These are phyloP conservation scores for Vaccinium darrowii DNA, from an alignment of 148 eudicot genomes.

Conservation along the genomic window DNA sequence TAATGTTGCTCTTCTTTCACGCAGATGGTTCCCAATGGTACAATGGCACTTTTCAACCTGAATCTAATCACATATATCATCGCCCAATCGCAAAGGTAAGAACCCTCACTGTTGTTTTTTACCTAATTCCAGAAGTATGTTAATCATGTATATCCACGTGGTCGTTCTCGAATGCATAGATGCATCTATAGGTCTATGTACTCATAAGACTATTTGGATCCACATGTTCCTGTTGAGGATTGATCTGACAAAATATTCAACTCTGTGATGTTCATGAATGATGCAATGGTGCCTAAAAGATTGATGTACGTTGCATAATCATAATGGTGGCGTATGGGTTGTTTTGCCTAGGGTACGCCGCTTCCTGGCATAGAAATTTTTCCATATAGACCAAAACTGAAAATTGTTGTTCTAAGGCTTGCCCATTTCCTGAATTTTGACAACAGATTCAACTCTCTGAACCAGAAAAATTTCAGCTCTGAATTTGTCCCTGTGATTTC, in stretches of 20 bases:
- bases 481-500: not conserved
- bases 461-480: not conserved
- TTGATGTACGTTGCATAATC: not conserved
- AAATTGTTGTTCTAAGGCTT: not conserved
- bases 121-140: not conserved
- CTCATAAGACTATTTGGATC: not conserved
- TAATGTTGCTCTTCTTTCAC: not conserved
- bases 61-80: conserved; percentile 39
- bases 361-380: not conserved
- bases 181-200: not conserved
- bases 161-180: not conserved
- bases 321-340: not conserved
- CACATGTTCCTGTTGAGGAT: not conserved
- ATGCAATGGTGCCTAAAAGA: not conserved
- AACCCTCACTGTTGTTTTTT: not conserved
- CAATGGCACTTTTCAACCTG: conserved; percentile 35
- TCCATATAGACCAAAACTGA: not conserved
- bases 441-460: not conserved
- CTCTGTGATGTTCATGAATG: not conserved
- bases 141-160: not conserved
- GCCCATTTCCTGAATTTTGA: not conserved
- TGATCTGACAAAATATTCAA: not conserved
- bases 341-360: not conserved
- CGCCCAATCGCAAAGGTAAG: conserved; percentile 47
- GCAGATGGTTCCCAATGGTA: conserved; percentile 52